These are phyloP conservation scores for Fragosphaeria purpurea DNA, from an alignment of 2,329 filamentous ascomycete genomes.

Conservation along the genomic window DNA sequence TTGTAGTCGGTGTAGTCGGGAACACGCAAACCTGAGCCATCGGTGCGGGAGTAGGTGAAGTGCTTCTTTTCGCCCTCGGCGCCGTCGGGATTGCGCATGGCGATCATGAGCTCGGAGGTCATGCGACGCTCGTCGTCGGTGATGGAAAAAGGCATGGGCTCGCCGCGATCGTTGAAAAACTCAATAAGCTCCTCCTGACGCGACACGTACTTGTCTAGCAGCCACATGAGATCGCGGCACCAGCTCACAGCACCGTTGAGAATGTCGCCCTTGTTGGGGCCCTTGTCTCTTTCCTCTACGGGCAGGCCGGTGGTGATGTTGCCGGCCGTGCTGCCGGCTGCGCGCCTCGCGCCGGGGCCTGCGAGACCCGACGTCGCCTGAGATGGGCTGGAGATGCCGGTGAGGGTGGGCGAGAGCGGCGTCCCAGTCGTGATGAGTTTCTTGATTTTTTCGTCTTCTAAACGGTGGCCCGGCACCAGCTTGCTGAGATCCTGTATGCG, in stretches of 20 bases:
- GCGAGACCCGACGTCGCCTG: conserved; percentile 80
- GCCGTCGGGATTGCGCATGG: conserved; percentile 67
- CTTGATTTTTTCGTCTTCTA: conserved; percentile 94
- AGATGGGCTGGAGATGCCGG: conserved; percentile 56
- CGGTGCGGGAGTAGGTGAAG: conserved; percentile 74
- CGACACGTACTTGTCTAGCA: conserved; percentile 78
- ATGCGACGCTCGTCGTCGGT: conserved; percentile 92
- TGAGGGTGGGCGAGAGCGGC: conserved; percentile 73
- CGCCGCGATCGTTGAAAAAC: conserved; percentile 60
- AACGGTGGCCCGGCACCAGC: conserved; percentile 79
- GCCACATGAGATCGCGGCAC: conserved; percentile 97
- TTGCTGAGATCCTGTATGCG: conserved; percentile 93
- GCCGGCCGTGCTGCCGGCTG: conserved; percentile 56
- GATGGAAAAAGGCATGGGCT: conserved; percentile 67
- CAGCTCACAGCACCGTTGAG: conserved; percentile 94
- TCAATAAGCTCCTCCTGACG: conserved; percentile 81
- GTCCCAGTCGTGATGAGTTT: conserved; percentile 92
- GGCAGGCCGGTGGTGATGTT: conserved; percentile 90
- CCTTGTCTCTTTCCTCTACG: conserved; percentile 95
- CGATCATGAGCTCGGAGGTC: conserved; percentile 84
- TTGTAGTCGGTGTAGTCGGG: conserved; percentile 88
- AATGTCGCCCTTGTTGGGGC: conserved; percentile 97
- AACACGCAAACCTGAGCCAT: conserved; percentile 78
- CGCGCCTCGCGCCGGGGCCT: conserved; percentile 72
- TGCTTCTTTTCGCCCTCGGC: conserved; percentile 14